A percentile compares a stretch with the other conserved stretches of the same genome.
These are phyloP conservation scores for Neurospora discreta DNA, from an alignment of 495 filamentous ascomycete genomes.

Conservation along the genomic window DNA sequence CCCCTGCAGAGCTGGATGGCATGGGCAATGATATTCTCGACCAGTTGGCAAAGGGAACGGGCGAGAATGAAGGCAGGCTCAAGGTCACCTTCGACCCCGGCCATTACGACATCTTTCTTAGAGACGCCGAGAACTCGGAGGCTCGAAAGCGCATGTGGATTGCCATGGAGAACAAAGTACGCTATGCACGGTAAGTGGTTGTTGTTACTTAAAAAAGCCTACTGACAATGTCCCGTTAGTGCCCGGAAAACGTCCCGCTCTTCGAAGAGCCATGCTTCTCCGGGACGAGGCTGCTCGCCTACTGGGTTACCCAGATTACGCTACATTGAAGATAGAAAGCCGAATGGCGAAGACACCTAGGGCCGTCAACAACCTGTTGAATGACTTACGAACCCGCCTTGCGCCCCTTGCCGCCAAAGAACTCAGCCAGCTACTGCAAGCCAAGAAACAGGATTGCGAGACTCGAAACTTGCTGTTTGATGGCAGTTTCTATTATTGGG, in stretches of 20 bases:
- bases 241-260: conserved; percentile 72
- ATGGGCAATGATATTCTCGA: conserved; percentile 45
- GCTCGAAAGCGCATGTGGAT: conserved; percentile 45
- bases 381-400: conserved; percentile 64
- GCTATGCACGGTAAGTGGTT: background rate
- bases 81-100: conserved; percentile 43
- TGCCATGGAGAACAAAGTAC: conserved; percentile 47
- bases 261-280: conserved; percentile 75
- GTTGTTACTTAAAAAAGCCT: background rate
- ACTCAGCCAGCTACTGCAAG: conserved; percentile 52
- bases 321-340: conserved; percentile 81
- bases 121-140: conserved; percentile 45
- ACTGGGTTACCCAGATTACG: conserved; percentile 86
- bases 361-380: conserved; percentile 75
- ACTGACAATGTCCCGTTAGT: conserved; percentile 26
- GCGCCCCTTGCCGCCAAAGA: conserved; percentile 70
- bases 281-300: conserved; percentile 89
- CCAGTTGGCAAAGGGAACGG: conserved; percentile 58
- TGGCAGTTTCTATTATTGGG: conserved; percentile 85
- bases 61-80: conserved; percentile 52
- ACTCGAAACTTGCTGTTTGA: conserved; percentile 47
- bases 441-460: conserved; percentile 71
- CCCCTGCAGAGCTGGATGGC: conserved; percentile 45
- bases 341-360: conserved; percentile 95
- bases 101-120: conserved; percentile 51